Evolutionary conservation across 257 asterid species (phyloP).

Genomic region (Solanum stenotomum): DNA sequence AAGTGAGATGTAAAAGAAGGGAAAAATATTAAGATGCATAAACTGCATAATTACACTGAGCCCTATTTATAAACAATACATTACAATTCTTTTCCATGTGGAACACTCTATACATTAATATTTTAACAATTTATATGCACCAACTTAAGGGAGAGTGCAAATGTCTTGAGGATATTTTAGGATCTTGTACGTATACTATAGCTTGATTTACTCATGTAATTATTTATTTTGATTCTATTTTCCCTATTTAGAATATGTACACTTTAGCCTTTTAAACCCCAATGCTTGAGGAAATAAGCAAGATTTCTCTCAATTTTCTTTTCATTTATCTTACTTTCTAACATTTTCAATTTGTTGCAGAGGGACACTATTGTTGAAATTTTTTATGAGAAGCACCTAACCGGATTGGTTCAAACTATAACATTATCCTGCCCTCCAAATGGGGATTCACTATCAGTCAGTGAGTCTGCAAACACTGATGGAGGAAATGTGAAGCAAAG

Average conservation of each 20-base stretch:
- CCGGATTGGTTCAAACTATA: slow-evolving; percentile 65
- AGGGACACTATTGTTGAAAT: slow-evolving; percentile 66
- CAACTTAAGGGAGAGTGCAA: background rate
- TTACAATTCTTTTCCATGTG: background rate
- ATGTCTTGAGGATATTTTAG: background rate
- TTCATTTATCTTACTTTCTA: background rate
- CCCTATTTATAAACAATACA: background rate
- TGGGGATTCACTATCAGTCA: slow-evolving; percentile 14
- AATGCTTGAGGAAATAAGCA: background rate
- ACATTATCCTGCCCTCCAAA: slow-evolving; percentile 55
- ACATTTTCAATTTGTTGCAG: slow-evolving; percentile 42
- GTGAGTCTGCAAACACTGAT: slow-evolving; percentile 30
- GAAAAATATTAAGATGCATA: background rate
- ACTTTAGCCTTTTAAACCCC: background rate
- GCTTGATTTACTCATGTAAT: background rate
- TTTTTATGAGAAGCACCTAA: slow-evolving; percentile 86
- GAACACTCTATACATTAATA: background rate
- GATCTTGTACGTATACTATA: background rate
- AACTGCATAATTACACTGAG: background rate
- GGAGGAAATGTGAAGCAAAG: slow-evolving; percentile 37
- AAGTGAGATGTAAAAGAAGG: background rate
- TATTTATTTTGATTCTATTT: background rate
- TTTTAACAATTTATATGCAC: background rate
- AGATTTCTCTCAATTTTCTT: background rate
- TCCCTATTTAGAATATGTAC: background rate